Percentiles rank a stretch among this genome's conserved stretches.
phyloP scores from a whole-genome alignment of 1,139 yeast genomes.

The Blastobotrys buckinghamii region DNA sequence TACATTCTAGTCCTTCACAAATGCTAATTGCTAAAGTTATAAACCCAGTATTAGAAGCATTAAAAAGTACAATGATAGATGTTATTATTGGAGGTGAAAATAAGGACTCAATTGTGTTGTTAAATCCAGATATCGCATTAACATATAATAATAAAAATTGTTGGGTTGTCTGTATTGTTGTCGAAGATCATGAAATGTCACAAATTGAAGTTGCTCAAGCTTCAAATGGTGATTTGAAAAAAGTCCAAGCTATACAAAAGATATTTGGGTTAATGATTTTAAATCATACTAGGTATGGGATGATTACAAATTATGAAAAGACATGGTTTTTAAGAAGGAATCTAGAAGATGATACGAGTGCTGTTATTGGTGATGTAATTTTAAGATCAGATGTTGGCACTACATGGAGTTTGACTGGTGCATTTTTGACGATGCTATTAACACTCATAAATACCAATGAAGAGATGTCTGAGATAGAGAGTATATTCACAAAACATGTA shows the following conservation, averaged over 20 bases:
- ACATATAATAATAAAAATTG: background rate
- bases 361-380: background rate
- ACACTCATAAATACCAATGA: background rate
- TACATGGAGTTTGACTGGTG: background rate
- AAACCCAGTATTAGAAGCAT: background rate
- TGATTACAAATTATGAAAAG: background rate
- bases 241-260: background rate
- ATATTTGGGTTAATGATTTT: conserved; percentile 5
- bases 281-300: conserved; percentile 1
- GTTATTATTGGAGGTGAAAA: background rate
- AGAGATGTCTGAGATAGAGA: background rate
- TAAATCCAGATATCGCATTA: conserved; percentile 6
- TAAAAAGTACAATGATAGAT: background rate
- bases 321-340: background rate
- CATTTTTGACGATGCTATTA: background rate
- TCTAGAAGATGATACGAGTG: background rate
- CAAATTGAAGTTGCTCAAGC: too few relatives aligned
- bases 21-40: background rate
- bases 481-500: too few relatives aligned
- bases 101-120: background rate
- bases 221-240: background rate
- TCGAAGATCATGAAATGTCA: too few relatives aligned
- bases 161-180: background rate
- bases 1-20: background rate
- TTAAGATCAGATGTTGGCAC: background rate